These are phyloP conservation scores for Cystofilobasidium macerans DNA, from an alignment of 768 basidiomycete species.

Conservation along the genomic window DNA sequence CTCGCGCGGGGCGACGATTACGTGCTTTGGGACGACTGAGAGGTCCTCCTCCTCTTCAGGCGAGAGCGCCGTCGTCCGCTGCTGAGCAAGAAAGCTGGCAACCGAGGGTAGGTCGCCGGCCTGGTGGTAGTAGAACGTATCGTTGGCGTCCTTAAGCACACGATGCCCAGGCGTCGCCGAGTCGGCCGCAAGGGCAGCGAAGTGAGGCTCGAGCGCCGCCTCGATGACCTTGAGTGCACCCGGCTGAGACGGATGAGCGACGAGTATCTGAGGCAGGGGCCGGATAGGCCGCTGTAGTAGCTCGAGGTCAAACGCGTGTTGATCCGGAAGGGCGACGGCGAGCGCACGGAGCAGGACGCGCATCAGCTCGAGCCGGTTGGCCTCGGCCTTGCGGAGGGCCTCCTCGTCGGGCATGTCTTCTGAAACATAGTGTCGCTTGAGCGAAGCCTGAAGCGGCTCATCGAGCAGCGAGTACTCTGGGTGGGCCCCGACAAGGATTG, in stretches of 20 bases:
- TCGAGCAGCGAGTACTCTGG: slow-evolving; percentile 49
- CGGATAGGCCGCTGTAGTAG: slow-evolving; percentile 36
- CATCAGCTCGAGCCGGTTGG: slow-evolving; percentile 7
- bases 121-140: slow-evolving; percentile 41
- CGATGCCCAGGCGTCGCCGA: slow-evolving; percentile 32
- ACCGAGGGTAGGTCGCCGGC: slow-evolving; percentile 10
- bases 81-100: neutral
- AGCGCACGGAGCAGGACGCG: neutral
- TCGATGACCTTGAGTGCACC: slow-evolving; percentile 38
- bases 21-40: slow-evolving; percentile 13
- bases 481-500: slow-evolving; percentile 50
- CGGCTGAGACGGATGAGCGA: slow-evolving; percentile 44
- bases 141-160: slow-evolving; percentile 54
- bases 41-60: slow-evolving; percentile 20
- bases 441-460: slow-evolving; percentile 36
- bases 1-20: slow-evolving; percentile 25
- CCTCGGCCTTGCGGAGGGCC: slow-evolving; percentile 31
- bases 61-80: slow-evolving; percentile 11
- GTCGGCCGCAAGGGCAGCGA: neutral
- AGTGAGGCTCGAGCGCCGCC: slow-evolving; percentile 35
- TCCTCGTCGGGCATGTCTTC: slow-evolving; percentile 24
- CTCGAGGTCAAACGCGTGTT: slow-evolving; percentile 21
- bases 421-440: neutral
- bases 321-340: neutral
- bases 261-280: slow-evolving; percentile 54